phyloP scores from a whole-genome alignment of 169 alveolate genomes.

The Besnoitia besnoiti region DNA sequence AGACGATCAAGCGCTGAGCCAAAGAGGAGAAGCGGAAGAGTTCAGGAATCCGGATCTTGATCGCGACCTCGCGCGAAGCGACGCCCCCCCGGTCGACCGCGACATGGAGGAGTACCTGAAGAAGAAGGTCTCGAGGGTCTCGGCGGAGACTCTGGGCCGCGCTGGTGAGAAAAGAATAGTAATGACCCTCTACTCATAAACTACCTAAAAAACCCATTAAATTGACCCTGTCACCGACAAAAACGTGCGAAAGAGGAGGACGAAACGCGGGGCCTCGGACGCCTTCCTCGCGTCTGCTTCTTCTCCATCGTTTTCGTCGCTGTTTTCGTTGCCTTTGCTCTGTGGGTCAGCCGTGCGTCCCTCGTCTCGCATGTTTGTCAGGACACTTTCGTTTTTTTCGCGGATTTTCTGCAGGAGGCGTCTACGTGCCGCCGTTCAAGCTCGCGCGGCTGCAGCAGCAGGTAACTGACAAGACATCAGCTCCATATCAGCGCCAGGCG shows the following conservation, averaged over 20 bases:
- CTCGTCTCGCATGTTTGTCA: neutral
- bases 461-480: conserved; percentile 83
- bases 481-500: conserved; percentile 94
- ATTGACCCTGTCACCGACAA: too few species aligned
- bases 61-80: conserved; percentile 54
- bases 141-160: conserved; percentile 68
- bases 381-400: neutral
- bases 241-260: neutral
- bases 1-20: neutral
- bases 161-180: conserved; percentile 29
- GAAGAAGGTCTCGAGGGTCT: conserved; percentile 69
- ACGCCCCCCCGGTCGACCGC: conserved; percentile 67
- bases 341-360: neutral
- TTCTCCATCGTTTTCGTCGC: neutral
- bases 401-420: conserved; percentile 89
- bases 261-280: too few species aligned
- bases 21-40: conserved; percentile 32
- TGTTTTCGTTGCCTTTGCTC: neutral
- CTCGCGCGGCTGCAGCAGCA: conserved; percentile 92
- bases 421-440: conserved; percentile 97
- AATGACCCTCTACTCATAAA: neutral
- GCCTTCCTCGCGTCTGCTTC: neutral
- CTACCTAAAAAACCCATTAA: too few species aligned
- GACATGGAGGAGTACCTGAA: conserved; percentile 75
- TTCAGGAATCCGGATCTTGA: conserved; percentile 39